Conservation (phyloP, 2,329 filamentous ascomycete species). For the Xylaria polymorpha region DNA sequence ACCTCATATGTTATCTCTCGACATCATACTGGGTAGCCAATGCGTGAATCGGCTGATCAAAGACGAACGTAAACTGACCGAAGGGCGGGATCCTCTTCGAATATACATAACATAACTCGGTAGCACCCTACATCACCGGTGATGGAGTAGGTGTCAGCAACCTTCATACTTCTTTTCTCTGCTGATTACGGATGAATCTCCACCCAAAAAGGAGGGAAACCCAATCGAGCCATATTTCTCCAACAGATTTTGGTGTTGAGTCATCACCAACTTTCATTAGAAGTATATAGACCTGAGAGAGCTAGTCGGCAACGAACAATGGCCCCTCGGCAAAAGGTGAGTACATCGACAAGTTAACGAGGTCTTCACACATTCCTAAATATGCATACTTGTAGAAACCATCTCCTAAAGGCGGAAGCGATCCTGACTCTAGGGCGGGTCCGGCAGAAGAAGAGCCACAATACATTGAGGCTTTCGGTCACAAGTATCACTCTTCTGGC, state of each 20-base stretch:
- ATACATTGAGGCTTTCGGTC: slow-evolving; percentile 47
- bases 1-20: slow-evolving; percentile 12
- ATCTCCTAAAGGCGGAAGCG: slow-evolving; percentile 30
- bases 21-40: slow-evolving; percentile 22
- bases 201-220: not conserved
- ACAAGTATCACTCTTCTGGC: slow-evolving; percentile 47
- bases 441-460: slow-evolving; percentile 33
- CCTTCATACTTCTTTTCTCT: slow-evolving; percentile 10
- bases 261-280: slow-evolving; percentile 15
- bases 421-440: slow-evolving; percentile 33
- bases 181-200: slow-evolving; percentile 6
- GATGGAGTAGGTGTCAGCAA: slow-evolving; percentile 27
- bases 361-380: slow-evolving; percentile 20
- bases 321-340: slow-evolving; percentile 33
- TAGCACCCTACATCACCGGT: slow-evolving; percentile 10
- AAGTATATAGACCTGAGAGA: slow-evolving; percentile 14
- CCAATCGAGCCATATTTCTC: not conserved
- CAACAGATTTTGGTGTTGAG: slow-evolving; percentile 4
- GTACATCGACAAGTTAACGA: slow-evolving; percentile 4
- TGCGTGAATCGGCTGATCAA: slow-evolving; percentile 27
- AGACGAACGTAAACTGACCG: slow-evolving; percentile 16
- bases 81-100: slow-evolving; percentile 24
- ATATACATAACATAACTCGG: slow-evolving; percentile 18
- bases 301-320: slow-evolving; percentile 28
- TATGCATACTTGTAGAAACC: slow-evolving; percentile 29